Evolutionary conservation across 352 stramenopile species (phyloP).

Genomic region (Blastocystis sp.): DNA sequence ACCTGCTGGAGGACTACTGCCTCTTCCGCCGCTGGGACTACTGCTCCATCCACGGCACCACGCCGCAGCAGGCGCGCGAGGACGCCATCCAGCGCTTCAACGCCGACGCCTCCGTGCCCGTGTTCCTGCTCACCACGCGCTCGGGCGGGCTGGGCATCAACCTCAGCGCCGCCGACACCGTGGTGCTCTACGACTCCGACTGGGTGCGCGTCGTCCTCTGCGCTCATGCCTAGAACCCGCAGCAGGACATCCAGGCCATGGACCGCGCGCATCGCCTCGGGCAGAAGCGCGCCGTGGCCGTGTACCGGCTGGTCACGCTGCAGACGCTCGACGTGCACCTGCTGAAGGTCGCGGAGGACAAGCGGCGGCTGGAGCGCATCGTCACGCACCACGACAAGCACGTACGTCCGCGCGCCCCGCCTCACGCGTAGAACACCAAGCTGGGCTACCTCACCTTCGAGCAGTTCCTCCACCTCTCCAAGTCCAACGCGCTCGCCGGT

Average conservation of each 20-base stretch:
- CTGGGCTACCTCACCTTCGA: slow-evolving; percentile 41
- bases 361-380: slow-evolving; percentile 58
- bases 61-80: slow-evolving; percentile 90
- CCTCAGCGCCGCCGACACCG: slow-evolving; percentile 92
- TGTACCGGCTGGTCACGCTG: slow-evolving; percentile 65
- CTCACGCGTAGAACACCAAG: not conserved
- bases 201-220: slow-evolving; percentile 75
- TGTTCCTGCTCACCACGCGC: slow-evolving; percentile 93
- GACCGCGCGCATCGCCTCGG: slow-evolving; percentile 86
- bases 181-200: slow-evolving; percentile 98
- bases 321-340: slow-evolving; percentile 56
- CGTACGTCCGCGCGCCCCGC: not conserved
- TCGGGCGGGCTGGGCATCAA: slow-evolving; percentile 95
- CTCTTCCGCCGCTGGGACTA: slow-evolving; percentile 80
- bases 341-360: slow-evolving; percentile 64
- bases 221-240: slow-evolving; percentile 80
- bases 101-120: slow-evolving; percentile 79
- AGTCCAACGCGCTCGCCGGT: slow-evolving; percentile 26
- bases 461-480: slow-evolving; percentile 35
- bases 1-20: slow-evolving; percentile 85
- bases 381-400: slow-evolving; percentile 62
- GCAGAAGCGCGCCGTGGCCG: slow-evolving; percentile 71
- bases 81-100: slow-evolving; percentile 97
- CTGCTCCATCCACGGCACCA: slow-evolving; percentile 90
- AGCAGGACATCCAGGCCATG: slow-evolving; percentile 86